Base-by-base conservation (phyloP, 257 asterid genomes). In the Plectranthus barbatus region DNA sequence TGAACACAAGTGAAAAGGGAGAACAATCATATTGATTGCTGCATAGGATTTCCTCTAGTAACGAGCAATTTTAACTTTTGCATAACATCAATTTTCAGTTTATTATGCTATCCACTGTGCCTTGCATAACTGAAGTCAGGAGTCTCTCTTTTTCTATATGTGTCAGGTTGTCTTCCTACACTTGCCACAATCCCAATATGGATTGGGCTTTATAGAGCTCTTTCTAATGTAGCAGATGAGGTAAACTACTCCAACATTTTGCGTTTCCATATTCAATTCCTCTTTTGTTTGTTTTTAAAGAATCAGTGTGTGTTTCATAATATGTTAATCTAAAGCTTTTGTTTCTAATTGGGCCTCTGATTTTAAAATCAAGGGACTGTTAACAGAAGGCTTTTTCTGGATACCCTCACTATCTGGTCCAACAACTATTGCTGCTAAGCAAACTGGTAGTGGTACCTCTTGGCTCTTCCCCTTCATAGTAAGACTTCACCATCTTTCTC, bases 201-300 rank as follows among this genome's bases (percentile, higher is more conserved):
- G 99, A 93, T 93, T 59, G 99, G 99, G 41, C 97, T 93, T 56
- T 93, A 93, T 66, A 82, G 99, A 77, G 99, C 99, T 55, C 97
- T 93, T 73, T 90, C 97, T 59, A 93, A 93, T 64, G 99, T 82
- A 67, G 99, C 99, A 17, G 76, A 93, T 76, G 99, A 93, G 99
- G 99, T 92, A 77, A 64, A 69, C 6, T 54, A 11, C 26, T n/a
- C 39, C 20, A 18, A 57, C 62, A 17, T 23, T 59, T 48, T 11
- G 21, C 24, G 41, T 50, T 51, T 56, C 55, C 24, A 10, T 55
- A 59, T 24, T 61, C 34, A 10, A 24, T 20, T 55, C 36, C 50
- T 34, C 40, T 34, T 68, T 60, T 51, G 19, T 40, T 31, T 60
- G 39, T 36, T 21, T 11, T 40, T 45, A 3, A 42, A 1, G 37